Conservation (phyloP, 306 rosid species). For the Cicer arietinum region DNA sequence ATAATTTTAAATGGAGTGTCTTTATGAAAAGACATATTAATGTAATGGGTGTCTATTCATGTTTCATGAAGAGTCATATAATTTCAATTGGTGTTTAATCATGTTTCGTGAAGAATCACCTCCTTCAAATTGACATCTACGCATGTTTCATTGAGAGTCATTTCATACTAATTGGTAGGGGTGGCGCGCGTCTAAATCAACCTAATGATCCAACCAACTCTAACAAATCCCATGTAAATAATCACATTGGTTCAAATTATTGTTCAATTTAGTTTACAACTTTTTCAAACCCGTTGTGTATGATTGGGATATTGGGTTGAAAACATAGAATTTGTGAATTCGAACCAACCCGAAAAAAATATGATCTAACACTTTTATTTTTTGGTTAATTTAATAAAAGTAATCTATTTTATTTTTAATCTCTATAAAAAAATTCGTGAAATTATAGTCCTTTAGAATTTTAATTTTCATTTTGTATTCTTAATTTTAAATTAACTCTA, state of each 20-base stretch:
- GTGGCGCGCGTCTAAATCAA: neutral
- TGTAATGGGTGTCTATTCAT: conserved; percentile 6
- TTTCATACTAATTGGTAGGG: neutral
- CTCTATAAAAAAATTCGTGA: no score
- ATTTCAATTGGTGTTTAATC: neutral
- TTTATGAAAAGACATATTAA: neutral
- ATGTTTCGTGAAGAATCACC: conserved; percentile 1
- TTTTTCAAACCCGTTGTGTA: neutral
- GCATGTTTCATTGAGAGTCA: neutral
- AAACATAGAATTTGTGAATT: neutral
- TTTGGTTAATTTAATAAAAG: no score
- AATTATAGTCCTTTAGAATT: no score
- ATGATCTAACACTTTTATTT: no score
- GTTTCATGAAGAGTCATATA: neutral
- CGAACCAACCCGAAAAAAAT: no score
- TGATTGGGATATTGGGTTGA: neutral
- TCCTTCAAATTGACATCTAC: neutral
- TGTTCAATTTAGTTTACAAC: neutral
- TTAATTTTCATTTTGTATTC: no score
- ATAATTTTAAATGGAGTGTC: neutral
- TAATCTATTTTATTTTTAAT: no score
- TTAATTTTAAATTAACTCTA: no score
- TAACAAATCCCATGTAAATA: neutral
- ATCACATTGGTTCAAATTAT: neutral
- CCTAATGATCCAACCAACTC: neutral